A percentile compares a stretch with the other conserved stretches of the same genome.
These are phyloP conservation scores for Nothopassalora personata DNA, from an alignment of 2,329 filamentous ascomycete species.

Conservation along the genomic window DNA sequence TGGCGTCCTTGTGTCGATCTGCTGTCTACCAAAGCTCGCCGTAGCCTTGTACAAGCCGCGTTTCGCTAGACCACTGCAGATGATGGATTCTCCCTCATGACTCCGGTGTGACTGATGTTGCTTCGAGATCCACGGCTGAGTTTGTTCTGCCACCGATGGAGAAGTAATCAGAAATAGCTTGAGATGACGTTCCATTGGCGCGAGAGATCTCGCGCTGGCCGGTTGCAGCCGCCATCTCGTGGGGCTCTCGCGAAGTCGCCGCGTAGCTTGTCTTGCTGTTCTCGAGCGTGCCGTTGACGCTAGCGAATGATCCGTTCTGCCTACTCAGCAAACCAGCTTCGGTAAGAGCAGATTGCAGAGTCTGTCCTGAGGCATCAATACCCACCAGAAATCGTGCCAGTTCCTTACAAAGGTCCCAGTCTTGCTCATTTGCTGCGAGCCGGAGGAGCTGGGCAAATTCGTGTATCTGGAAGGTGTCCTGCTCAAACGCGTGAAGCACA, in stretches of 20 bases:
- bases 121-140: neutral
- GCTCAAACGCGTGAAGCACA: slow-evolving; percentile 74
- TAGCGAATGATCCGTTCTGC: slow-evolving; percentile 5
- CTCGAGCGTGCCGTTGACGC: slow-evolving; percentile 2
- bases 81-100: neutral
- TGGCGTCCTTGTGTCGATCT: too few relatives aligned
- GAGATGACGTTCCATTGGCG: neutral
- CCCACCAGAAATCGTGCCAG: slow-evolving; percentile 91
- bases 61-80: neutral
- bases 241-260: too few relatives aligned
- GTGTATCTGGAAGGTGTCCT: slow-evolving; percentile 49
- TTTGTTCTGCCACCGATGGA: neutral
- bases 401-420: slow-evolving; percentile 96
- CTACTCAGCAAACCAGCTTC: slow-evolving; percentile 24
- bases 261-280: neutral
- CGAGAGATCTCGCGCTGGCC: neutral
- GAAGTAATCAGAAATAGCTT: slow-evolving; percentile 1
- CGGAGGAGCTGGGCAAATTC: slow-evolving; percentile 73
- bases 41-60: too few relatives aligned
- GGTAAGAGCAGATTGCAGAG: slow-evolving; percentile 64
- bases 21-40: too few relatives aligned
- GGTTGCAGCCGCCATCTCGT: neutral
- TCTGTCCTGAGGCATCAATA: slow-evolving; percentile 79
- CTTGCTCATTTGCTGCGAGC: slow-evolving; percentile 73
- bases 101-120: neutral